phyloP scores from a whole-genome alignment of 2,329 filamentous ascomycete genomes.

The Pseudopyrenochaeta lycopersici region DNA sequence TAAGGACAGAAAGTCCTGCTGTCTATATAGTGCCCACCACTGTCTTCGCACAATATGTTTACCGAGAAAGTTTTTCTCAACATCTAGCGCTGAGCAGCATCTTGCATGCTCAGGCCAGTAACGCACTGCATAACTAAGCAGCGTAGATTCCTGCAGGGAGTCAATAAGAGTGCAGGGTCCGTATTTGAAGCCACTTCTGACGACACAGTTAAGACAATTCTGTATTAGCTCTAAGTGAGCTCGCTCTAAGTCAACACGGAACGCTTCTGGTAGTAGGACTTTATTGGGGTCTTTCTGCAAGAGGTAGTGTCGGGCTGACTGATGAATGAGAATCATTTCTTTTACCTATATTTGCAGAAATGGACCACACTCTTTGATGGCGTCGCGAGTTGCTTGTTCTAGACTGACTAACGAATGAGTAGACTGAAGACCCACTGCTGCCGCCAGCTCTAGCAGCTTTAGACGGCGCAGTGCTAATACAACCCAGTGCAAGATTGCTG shows the following conservation, averaged over 20 bases:
- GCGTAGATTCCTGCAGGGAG: constrained; percentile 3
- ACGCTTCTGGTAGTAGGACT: constrained; percentile 10
- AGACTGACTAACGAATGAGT: constrained; percentile 13
- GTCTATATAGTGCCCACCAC: background rate
- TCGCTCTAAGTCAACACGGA: constrained; percentile 3
- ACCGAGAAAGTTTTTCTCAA: no score
- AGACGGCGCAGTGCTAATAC: constrained; percentile 36
- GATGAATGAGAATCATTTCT: constrained; percentile 36
- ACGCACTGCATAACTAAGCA: constrained; percentile 9
- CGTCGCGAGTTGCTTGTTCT: constrained; percentile 20
- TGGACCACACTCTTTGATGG: constrained; percentile 24
- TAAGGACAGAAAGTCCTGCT: no score
- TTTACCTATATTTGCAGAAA: constrained; percentile 29
- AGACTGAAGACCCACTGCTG: constrained; percentile 16
- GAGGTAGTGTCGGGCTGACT: constrained; percentile 43
- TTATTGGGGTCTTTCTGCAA: constrained; percentile 11
- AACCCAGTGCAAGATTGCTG: constrained; percentile 37
- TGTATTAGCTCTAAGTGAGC: constrained; percentile 10
- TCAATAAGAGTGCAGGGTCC: no score
- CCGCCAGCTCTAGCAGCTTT: constrained; percentile 30
- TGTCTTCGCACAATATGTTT: no score
- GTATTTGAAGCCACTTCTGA: background rate
- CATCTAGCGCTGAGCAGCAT: constrained; percentile 5
- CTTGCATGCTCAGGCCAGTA: constrained; percentile 14
- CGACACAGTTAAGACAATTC: constrained; percentile 14